Evolutionary conservation across 768 basidiomycete genomes (phyloP).

Genomic region (Pholiota microspora): DNA sequence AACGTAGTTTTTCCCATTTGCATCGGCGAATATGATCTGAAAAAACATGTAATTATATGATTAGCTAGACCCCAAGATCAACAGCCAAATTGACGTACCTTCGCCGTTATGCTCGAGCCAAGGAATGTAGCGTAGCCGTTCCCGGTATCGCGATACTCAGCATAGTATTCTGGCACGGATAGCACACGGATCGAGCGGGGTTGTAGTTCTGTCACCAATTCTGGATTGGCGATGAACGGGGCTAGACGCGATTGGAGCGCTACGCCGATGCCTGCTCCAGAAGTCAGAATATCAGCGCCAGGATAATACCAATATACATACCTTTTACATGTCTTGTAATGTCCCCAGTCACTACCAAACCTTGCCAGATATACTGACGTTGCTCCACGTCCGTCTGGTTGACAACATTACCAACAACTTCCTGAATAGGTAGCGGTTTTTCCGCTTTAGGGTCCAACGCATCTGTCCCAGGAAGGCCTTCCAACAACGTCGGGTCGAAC

Average conservation of each 20-base stretch:
- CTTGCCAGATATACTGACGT: slow-evolving; percentile 74
- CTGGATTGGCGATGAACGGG: slow-evolving; percentile 58
- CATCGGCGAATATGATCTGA: slow-evolving; percentile 75
- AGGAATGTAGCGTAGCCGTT: slow-evolving; percentile 81
- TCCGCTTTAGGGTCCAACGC: slow-evolving; percentile 23
- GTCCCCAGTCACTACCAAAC: slow-evolving; percentile 79
- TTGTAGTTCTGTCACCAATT: slow-evolving; percentile 70
- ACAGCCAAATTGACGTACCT: slow-evolving; percentile 41
- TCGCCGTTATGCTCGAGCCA: slow-evolving; percentile 82
- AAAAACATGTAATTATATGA: slow-evolving; percentile 6
- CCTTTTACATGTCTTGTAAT: slow-evolving; percentile 72
- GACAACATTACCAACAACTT: slow-evolving; percentile 65
- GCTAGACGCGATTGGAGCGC: slow-evolving; percentile 73
- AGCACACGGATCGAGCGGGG: slow-evolving; percentile 62
- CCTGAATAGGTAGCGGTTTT: slow-evolving; percentile 53
- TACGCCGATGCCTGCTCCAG: slow-evolving; percentile 49
- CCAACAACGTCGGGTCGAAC: slow-evolving; percentile 68
- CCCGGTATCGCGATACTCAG: slow-evolving; percentile 84
- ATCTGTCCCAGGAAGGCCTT: slow-evolving; percentile 29
- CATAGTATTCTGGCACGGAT: slow-evolving; percentile 84
- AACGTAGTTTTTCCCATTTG: slow-evolving; percentile 65
- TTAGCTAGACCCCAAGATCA: not conserved
- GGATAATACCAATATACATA: slow-evolving; percentile 23
- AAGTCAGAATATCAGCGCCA: slow-evolving; percentile 4
- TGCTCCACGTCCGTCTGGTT: slow-evolving; percentile 59